Evolutionary conservation across 2,329 filamentous ascomycete species (phyloP).

Genomic region (Exophiala calicioides): DNA sequence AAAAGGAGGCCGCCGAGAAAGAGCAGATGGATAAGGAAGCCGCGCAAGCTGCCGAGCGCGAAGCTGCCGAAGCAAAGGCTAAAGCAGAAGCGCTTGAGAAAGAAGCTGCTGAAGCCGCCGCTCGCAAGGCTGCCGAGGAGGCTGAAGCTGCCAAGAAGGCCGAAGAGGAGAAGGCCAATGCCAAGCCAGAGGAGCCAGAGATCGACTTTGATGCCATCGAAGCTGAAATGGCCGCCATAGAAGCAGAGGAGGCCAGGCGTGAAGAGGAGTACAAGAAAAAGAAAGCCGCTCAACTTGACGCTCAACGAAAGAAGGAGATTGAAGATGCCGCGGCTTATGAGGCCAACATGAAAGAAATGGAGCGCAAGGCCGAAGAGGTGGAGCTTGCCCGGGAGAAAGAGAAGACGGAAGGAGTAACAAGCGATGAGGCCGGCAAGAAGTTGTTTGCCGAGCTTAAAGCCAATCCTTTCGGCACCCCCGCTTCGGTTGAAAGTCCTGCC

Average conservation of each 20-base stretch:
- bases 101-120: conserved; percentile 33
- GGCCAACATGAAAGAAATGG: conserved; percentile 51
- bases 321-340: conserved; percentile 48
- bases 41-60: conserved; percentile 39
- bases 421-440: conserved; percentile 40
- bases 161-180: conserved; percentile 7
- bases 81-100: conserved; percentile 34
- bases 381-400: conserved; percentile 48
- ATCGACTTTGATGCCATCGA: conserved; percentile 51
- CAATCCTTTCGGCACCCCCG: conserved; percentile 37
- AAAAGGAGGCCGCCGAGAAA: conserved; percentile 20
- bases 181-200: conserved; percentile 42
- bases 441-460: conserved; percentile 48
- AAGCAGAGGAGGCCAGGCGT: conserved; percentile 48
- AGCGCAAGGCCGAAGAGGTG: conserved; percentile 50
- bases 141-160: conserved; percentile 23
- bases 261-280: conserved; percentile 62
- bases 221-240: conserved; percentile 48
- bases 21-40: conserved; percentile 45
- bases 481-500: conserved; percentile 35
- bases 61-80: conserved; percentile 27
- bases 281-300: conserved; percentile 73
- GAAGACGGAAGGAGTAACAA: conserved; percentile 35
- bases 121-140: conserved; percentile 11
- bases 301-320: conserved; percentile 47